A percentile compares a stretch with the other conserved stretches of the same genome.
phyloP scores from a whole-genome alignment of 2,329 filamentous ascomycete genomes.

The Dactylellina cionopaga region DNA sequence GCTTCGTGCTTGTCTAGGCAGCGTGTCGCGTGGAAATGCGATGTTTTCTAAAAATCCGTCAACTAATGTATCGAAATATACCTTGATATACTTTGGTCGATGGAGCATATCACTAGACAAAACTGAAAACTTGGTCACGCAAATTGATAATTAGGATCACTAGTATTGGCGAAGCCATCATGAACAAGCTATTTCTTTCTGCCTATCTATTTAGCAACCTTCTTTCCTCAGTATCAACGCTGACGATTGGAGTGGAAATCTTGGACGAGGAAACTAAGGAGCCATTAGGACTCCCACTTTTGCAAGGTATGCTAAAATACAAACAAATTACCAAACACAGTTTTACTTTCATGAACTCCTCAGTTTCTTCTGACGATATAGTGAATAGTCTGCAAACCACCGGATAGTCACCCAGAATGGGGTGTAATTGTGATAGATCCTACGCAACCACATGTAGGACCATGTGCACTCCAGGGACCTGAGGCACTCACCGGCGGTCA shows the following conservation, averaged over 20 bases:
- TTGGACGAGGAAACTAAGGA: constrained; percentile 30
- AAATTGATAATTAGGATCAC: background rate
- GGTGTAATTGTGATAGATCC: constrained; percentile 35
- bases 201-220: background rate
- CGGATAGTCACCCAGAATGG: constrained; percentile 23
- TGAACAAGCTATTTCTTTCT: background rate
- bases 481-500: background rate
- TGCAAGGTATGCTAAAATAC: constrained; percentile 4
- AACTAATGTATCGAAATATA: no score
- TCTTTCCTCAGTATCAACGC: constrained; percentile 6
- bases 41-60: background rate
- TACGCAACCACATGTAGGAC: background rate
- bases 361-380: background rate
- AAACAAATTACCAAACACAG: no score
- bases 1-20: no score
- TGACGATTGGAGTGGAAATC: constrained; percentile 21
- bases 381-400: constrained; percentile 34
- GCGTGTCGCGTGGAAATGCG: constrained; percentile 30
- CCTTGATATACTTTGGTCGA: background rate
- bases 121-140: background rate
- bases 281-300: constrained; percentile 7
- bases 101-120: background rate
- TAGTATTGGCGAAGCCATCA: background rate
- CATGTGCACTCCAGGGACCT: constrained; percentile 8
- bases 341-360: no score